Evolutionary conservation across 2,329 filamentous ascomycete species (phyloP).

Genomic region (Colletotrichum sp.): DNA sequence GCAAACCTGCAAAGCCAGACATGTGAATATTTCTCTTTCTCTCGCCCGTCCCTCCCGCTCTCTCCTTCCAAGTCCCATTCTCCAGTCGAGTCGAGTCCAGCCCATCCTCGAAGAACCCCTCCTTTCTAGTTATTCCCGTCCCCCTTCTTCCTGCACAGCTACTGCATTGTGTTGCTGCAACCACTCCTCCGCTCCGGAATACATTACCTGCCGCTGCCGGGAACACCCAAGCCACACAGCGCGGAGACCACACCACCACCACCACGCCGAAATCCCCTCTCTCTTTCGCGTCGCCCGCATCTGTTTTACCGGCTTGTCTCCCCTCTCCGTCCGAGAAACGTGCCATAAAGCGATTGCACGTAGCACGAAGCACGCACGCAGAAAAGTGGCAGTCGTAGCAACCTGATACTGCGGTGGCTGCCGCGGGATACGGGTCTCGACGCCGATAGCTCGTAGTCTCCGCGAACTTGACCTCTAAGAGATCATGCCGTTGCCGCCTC

Average conservation of each 20-base stretch:
- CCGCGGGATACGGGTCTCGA: background rate
- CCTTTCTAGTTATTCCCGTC: background rate
- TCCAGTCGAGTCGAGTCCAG: background rate
- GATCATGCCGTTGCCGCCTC: conserved; percentile 6
- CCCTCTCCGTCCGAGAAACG: background rate
- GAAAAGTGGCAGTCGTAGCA: background rate
- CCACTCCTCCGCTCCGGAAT: background rate
- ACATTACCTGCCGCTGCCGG: background rate
- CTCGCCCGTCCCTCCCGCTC: background rate
- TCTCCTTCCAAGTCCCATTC: background rate
- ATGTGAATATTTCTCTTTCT: conserved; percentile 16
- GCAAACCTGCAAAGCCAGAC: background rate
- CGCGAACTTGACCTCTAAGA: conserved; percentile 15
- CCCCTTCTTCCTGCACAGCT: background rate
- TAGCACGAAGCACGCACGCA: background rate
- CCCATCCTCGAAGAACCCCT: background rate
- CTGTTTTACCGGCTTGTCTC: conserved; percentile 2
- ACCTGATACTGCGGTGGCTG: background rate
- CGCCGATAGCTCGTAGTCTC: background rate
- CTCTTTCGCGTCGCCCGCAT: conserved; percentile 4
- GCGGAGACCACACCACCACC: conserved; percentile 16
- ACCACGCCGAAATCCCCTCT: conserved; percentile 1
- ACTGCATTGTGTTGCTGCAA: background rate
- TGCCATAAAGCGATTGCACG: background rate
- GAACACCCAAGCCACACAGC: conserved; percentile 1